Conservation (phyloP, 106 monocot species). For the Phalaenopsis equestris region DNA sequence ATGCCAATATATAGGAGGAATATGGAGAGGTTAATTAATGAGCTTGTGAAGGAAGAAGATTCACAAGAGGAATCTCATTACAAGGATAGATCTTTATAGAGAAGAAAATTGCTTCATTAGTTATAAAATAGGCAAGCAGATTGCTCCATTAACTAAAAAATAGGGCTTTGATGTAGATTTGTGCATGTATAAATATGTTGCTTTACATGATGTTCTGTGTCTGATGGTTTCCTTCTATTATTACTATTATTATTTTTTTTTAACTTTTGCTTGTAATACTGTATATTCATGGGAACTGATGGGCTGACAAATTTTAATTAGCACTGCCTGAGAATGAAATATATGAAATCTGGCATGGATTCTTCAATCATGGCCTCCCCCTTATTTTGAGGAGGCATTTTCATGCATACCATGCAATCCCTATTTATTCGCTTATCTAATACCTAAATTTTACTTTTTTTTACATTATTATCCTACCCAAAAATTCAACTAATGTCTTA, state of each 20-base stretch:
- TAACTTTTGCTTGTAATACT: neutral
- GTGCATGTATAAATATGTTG: neutral
- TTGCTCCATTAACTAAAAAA: neutral
- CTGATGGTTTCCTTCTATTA: neutral
- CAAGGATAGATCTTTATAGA: neutral
- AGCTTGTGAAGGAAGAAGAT: slow-evolving; percentile 43
- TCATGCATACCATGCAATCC: no score
- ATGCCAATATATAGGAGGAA: slow-evolving; percentile 92
- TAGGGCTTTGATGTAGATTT: neutral
- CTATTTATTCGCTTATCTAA: no score
- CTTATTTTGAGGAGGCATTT: no score
- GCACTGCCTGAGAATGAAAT: neutral
- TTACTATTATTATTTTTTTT: neutral
- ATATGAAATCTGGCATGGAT: no score
- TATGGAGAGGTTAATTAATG: slow-evolving; percentile 57
- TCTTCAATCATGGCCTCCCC: no score
- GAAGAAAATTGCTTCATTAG: neutral
- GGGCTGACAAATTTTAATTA: neutral
- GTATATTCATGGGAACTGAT: neutral
- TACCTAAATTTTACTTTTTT: no score
- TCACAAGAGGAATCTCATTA: neutral
- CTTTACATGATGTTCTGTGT: neutral
- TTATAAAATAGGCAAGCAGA: neutral
- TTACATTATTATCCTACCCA: no score
- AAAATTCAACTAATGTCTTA: no score